Evolutionary conservation across 2,329 filamentous ascomycete species (phyloP).

Genomic region (Hymenoscyphus albidus): DNA sequence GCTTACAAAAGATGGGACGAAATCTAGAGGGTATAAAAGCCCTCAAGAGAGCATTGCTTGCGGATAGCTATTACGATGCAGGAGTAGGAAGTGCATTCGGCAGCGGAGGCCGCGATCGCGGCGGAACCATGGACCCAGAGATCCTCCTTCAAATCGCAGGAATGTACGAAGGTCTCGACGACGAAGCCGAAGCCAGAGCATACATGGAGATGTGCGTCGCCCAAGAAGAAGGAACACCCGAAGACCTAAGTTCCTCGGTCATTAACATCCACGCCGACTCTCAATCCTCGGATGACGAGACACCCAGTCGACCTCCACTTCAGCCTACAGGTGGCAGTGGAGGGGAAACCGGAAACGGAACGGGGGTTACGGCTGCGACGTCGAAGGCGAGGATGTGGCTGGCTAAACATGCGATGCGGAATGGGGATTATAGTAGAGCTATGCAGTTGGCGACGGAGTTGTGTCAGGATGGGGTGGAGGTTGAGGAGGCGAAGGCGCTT

Average conservation of each 20-base stretch:
- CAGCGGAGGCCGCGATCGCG: constrained; percentile 44
- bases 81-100: constrained; percentile 44
- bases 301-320: constrained; percentile 13
- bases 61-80: constrained; percentile 79
- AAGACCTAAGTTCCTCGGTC: constrained; percentile 36
- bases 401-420: constrained; percentile 73
- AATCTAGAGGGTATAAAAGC: constrained; percentile 90
- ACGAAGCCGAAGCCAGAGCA: constrained; percentile 74
- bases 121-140: constrained; percentile 74
- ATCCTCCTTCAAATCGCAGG: constrained; percentile 84
- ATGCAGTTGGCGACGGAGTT: constrained; percentile 83
- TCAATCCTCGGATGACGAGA: constrained; percentile 45
- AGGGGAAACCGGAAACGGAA: constrained; percentile 48
- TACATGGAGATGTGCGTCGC: constrained; percentile 97
- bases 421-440: constrained; percentile 70
- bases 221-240: constrained; percentile 72
- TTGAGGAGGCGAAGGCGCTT: constrained; percentile 93
- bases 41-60: constrained; percentile 84
- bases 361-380: constrained; percentile 86
- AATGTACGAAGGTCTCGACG: constrained; percentile 78
- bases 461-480: constrained; percentile 92
- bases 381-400: constrained; percentile 94
- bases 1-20: constrained; percentile 83
- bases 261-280: constrained; percentile 56
- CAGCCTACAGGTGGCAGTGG: constrained; percentile 30